Base-by-base conservation (phyloP, 2,329 filamentous ascomycete species). In the Mycosphaerella sp. region DNA sequence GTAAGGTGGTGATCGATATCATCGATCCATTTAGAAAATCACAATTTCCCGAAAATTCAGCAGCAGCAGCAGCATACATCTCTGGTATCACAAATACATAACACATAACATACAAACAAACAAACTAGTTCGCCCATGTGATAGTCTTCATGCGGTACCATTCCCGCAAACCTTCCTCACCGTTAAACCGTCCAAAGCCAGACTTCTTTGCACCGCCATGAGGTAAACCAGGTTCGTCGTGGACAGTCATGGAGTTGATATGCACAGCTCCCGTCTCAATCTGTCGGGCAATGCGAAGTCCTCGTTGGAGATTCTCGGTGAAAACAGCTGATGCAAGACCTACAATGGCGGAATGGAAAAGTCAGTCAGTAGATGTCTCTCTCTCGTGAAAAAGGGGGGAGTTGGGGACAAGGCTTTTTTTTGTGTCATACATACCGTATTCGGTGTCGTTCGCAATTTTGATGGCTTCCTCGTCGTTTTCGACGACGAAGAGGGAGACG, bases 371-470 rank as follows among this genome's bases (percentile, higher is more conserved):
- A n/a, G n/a, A n/a, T n/a, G n/a, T n/a, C n/a, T n/a, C n/a, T n/a
- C n/a, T n/a, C n/a, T n/a, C n/a, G n/a, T n/a, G 21, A 21, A 21
- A 21, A 4, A 21, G 21, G 21, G 21, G n/a, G n/a, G n/a, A n/a
- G 21, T 4, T n/a, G n/a, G n/a, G n/a, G n/a, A n/a, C n/a, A n/a
- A n/a, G n/a, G n/a, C n/a, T n/a, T n/a, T n/a, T n/a, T n/a, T n/a
- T n/a, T n/a, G n/a, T n/a, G n/a, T n/a, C n/a, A 21, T n/a, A n/a
- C 21, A 4, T 6, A 21, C 87, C 87, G 63, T 89, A 91, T 39
- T 89, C 84, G 1, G 84, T 87, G 60, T 91, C 85, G 64, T 94
- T 93, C 13, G 87, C 86, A 16, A 90, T 72, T 36, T 74, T 70
- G 14, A 91, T 67, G 0, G 85, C 87, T 57, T 89, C 83, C 25